Base-by-base conservation (phyloP, 306 rosid genomes). In the Trifolium dubium region DNA sequence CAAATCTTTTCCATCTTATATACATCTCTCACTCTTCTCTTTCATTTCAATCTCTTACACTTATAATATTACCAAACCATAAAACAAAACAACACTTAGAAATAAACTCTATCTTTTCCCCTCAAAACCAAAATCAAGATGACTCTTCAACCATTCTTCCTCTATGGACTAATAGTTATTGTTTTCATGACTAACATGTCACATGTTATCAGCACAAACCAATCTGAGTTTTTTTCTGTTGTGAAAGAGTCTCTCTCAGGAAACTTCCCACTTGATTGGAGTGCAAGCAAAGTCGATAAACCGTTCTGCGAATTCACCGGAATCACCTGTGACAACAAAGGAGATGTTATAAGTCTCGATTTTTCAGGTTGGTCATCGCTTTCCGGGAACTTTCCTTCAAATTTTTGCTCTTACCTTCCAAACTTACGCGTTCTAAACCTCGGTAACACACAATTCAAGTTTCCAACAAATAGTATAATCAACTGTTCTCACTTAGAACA, bases 401-500 rank as follows among this genome's bases (percentile, higher is more conserved):
- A 76, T 30, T 43, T 85, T 10, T 95, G 99, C 84, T 54, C 85
- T 18, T 90, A 92, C 56, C 72, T 95, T 3, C 99, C 98, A 53
- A 37, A 74, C 15, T 19, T 95, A 60, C 88, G 88, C 1, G 69
- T 82, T 44, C 86, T 95, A 4, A 81, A 79, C 7, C 87, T 95
- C 18, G 76, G 89, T 29, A 23, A 47, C 4, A 90, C 84, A 72
- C 84, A 63, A 23, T 62, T 95, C 67, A 87, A 80, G 14, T 88
- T 92, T 72, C 85, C 86, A 4, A 14, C 13, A 34, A 58, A 62
- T 13, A 83, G 83, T 74, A 64, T 92, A 19, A 67, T 69, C 53
- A 90, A 92, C 77, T 95, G 99, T 75, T 73, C 92, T 17, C 30
- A 67, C 77, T 59, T 95, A 53, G 89, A 90, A 83, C 88, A 85